Conservation (phyloP, 768 basidiomycete genomes). For the Epithele typhae region DNA sequence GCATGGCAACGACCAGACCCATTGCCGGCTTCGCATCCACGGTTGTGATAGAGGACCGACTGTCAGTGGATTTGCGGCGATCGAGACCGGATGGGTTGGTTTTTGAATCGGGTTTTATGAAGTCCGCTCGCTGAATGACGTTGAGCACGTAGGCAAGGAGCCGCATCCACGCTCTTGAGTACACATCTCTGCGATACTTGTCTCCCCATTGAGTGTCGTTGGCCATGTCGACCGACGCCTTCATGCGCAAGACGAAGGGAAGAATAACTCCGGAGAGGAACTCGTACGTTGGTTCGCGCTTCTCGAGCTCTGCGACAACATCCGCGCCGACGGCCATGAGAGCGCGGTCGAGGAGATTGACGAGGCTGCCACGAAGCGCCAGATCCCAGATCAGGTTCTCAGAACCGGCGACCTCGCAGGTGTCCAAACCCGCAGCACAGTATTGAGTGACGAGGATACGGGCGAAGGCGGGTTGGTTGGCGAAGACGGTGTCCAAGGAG, state of each 20-base stretch:
- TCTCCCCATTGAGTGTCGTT: conserved; percentile 40
- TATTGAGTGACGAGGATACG: conserved; percentile 30
- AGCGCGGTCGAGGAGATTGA: conserved; percentile 30
- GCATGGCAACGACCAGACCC: conserved; percentile 46
- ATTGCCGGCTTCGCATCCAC: conserved; percentile 22
- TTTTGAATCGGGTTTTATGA: conserved; percentile 14
- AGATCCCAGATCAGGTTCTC: conserved; percentile 28
- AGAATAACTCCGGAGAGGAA: conserved; percentile 64
- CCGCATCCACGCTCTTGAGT: conserved; percentile 55
- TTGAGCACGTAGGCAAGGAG: conserved; percentile 55
- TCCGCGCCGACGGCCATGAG: conserved; percentile 49
- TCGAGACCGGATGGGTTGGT: conserved; percentile 27
- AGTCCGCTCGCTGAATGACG: conserved; percentile 37
- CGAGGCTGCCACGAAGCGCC: conserved; percentile 23
- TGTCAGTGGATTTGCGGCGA: conserved; percentile 46
- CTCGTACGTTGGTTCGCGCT: conserved; percentile 48
- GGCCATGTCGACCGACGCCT: conserved; percentile 42
- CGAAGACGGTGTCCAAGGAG: conserved; percentile 39
- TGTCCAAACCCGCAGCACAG: conserved; percentile 32
- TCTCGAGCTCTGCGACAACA: conserved; percentile 52
- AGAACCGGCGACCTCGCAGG: conserved; percentile 30
- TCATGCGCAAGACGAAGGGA: conserved; percentile 53
- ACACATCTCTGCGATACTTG: conserved; percentile 40
- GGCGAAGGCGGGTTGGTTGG: conserved; percentile 49
- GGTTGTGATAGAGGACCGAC: conserved; percentile 26